Base-by-base conservation (phyloP, 2,329 filamentous ascomycete species). In the Colletotrichum liriopes region DNA sequence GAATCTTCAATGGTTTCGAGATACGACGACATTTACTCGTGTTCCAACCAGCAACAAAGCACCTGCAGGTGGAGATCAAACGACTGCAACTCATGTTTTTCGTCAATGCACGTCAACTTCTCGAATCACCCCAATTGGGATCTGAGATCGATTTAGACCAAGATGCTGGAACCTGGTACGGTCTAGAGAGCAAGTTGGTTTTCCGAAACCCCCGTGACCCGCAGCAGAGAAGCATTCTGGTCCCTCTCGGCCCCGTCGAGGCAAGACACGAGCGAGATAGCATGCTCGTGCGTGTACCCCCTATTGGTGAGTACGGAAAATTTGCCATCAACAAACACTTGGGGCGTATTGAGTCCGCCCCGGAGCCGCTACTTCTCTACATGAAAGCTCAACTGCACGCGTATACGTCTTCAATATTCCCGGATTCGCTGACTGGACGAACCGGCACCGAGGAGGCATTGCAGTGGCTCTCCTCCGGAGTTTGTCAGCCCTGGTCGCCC, bases 371-470 rank as follows among this genome's bases (percentile, higher is more conserved):
- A 0, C 78, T 91, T 0, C 79, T 90, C 0, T 91, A 90, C 67
- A 81, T 81, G 1, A 92, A 91, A 75, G 90, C 90, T 0, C 78
- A 86, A 5, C 77, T 90, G 1, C 91, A 93, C 76, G 91, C 91
- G 0, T 79, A 86, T 5, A 93, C 91, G 0, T 91, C 91, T 0
- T 89, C 86, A 41, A 75, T 86, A 0, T 45, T 93, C 0, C 86
- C 88, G 0, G 92, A 93, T 75, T 79, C 82, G 0, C 82, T 93
- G 0, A 93, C 90, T 0, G 81, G 84, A 0, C 82, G 85, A 0
- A 93, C 90, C 0, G 92, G 92, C 0, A 86, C 85, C 0, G 91
- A 93, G 75, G 90, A 92, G 77, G 86, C 89, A 0, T 71, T 90
- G 0, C 78, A 83, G 2, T 84, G 83, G 37, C 79, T 93, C 0